Evolutionary conservation across 192 early-diverging fungal species (phyloP).

Genomic region (Diversispora epigaea): DNA sequence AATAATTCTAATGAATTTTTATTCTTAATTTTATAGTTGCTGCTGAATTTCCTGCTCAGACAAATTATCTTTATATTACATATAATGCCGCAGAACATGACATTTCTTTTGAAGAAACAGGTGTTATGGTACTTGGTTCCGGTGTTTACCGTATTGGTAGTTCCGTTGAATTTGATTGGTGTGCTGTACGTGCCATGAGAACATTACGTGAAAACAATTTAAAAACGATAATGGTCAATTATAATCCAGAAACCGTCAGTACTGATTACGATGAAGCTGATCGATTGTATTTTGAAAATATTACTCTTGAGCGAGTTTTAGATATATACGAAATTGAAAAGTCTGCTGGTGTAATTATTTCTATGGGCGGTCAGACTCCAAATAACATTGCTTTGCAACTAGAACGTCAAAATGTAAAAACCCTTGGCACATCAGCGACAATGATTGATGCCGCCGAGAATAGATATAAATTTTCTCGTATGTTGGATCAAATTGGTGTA

Average conservation of each 20-base stretch:
- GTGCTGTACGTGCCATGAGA: slow-evolving; percentile 77
- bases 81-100: slow-evolving; percentile 90
- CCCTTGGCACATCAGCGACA: slow-evolving; percentile 87
- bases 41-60: slow-evolving; percentile 94
- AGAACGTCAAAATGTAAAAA: slow-evolving; percentile 70
- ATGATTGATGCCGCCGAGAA: slow-evolving; percentile 94
- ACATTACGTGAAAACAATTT: slow-evolving; percentile 76
- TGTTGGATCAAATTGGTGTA: slow-evolving; percentile 88
- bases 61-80: slow-evolving; percentile 98
- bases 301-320: slow-evolving; percentile 90
- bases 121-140: slow-evolving; percentile 94
- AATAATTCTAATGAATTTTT: background rate
- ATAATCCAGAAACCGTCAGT: slow-evolving; percentile 98
- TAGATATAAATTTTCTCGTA: slow-evolving; percentile 91
- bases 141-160: slow-evolving; percentile 98
- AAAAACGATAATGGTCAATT: slow-evolving; percentile 96
- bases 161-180: slow-evolving; percentile 98
- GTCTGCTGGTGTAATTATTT: slow-evolving; percentile 83
- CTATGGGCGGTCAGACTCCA: slow-evolving; percentile 93
- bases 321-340: slow-evolving; percentile 92
- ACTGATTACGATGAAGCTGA: slow-evolving; percentile 99
- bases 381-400: slow-evolving; percentile 94
- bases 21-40: slow-evolving; percentile 53
- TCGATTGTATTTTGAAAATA: slow-evolving; percentile 97
- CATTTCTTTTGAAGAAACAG: slow-evolving; percentile 82